Evolutionary conservation across 2,329 filamentous ascomycete genomes (phyloP).

Genomic region (Claviceps sp.): DNA sequence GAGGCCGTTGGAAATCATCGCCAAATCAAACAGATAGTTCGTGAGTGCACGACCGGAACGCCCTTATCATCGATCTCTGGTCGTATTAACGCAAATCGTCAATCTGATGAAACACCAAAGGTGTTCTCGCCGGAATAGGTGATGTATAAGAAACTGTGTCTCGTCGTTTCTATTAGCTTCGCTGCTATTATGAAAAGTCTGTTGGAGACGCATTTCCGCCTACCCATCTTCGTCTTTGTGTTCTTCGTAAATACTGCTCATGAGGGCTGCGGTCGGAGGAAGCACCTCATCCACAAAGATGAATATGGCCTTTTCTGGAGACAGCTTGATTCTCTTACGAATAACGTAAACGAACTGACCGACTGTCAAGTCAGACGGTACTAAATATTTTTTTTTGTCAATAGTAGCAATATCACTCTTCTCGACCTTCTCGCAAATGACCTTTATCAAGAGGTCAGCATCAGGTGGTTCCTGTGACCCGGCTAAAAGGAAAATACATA

Average conservation of each 20-base stretch:
- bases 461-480: not conserved
- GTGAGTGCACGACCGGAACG: slow-evolving; percentile 22
- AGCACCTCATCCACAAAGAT: slow-evolving; percentile 99
- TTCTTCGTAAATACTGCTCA: slow-evolving; percentile 99
- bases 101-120: slow-evolving; percentile 47
- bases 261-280: slow-evolving; percentile 88
- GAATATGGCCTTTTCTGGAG: slow-evolving; percentile 99
- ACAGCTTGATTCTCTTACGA: slow-evolving; percentile 99
- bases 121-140: slow-evolving; percentile 99
- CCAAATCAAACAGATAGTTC: slow-evolving; percentile 9
- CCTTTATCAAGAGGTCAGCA: slow-evolving; percentile 35
- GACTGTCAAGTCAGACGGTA: slow-evolving; percentile 92
- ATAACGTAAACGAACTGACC: slow-evolving; percentile 99
- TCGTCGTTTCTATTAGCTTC: slow-evolving; percentile 6
- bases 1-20: not conserved
- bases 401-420: slow-evolving; percentile 99
- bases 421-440: slow-evolving; percentile 99
- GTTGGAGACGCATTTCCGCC: slow-evolving; percentile 11
- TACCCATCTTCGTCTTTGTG: slow-evolving; percentile 78
- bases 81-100: not conserved
- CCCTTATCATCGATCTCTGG: slow-evolving; percentile 9
- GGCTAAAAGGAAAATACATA: too few relatives aligned
- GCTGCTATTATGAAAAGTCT: not conserved
- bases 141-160: slow-evolving; percentile 81
- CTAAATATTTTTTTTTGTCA: slow-evolving; percentile 99